These are phyloP conservation scores for Boletus rufocinnamomeus DNA, from an alignment of 768 basidiomycete genomes.

Conservation along the genomic window DNA sequence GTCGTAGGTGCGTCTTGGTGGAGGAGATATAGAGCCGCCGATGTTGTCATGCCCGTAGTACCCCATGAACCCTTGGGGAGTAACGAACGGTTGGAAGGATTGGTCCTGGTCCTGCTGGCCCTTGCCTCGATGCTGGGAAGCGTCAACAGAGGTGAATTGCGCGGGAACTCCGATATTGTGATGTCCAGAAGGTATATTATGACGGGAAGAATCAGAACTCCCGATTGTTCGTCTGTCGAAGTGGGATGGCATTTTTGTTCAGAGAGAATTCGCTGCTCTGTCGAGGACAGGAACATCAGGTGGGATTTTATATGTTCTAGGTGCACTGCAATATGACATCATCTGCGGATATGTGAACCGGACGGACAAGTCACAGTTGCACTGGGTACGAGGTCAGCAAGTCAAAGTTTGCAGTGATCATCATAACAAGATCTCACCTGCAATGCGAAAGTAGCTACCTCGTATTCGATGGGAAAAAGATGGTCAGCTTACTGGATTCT, in stretches of 20 bases:
- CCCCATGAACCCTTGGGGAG: background rate
- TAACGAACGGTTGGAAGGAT: background rate
- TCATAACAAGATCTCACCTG: background rate
- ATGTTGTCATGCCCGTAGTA: background rate
- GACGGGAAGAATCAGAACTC: background rate
- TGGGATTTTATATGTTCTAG: slow-evolving; percentile 4
- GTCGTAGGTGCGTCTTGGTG: background rate
- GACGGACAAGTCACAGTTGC: background rate
- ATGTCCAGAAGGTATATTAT: background rate
- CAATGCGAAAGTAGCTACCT: background rate
- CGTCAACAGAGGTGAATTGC: background rate
- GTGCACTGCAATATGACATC: background rate
- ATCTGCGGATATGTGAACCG: background rate
- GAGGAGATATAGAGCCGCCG: slow-evolving; percentile 3
- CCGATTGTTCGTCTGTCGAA: slow-evolving; percentile 6
- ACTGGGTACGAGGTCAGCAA: background rate
- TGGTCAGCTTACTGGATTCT: background rate
- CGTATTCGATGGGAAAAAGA: background rate
- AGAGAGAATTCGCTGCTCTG: background rate
- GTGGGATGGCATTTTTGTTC: slow-evolving; percentile 8
- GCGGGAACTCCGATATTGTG: background rate
- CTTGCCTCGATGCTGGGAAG: background rate
- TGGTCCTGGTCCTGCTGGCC: background rate
- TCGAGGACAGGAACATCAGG: background rate
- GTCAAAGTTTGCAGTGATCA: background rate